phyloP scores from a whole-genome alignment of 495 filamentous ascomycete genomes.

The Trichoderma virens region DNA sequence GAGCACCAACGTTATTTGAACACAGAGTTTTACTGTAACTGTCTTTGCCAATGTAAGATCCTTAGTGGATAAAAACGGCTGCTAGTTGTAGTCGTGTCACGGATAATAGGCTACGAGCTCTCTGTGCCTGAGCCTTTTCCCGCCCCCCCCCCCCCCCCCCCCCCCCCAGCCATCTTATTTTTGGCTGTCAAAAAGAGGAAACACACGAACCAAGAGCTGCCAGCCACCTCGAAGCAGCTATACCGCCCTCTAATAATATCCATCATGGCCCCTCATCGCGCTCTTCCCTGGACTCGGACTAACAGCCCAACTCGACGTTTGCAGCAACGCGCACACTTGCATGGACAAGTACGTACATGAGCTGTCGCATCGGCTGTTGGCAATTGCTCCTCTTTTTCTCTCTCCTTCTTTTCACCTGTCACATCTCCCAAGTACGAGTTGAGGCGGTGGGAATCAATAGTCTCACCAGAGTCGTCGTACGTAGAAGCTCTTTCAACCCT shows the following conservation, averaged over 20 bases:
- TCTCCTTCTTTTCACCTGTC: background rate
- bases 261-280: background rate
- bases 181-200: background rate
- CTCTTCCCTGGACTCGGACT: too few relatives aligned
- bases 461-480: background rate
- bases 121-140: background rate
- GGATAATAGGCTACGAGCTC: too few relatives aligned
- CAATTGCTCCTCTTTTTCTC: background rate
- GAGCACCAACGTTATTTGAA: too few relatives aligned
- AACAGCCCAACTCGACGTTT: background rate
- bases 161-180: constrained; percentile 2
- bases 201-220: background rate
- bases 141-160: background rate
- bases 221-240: background rate
- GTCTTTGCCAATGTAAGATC: too few relatives aligned
- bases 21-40: too few relatives aligned
- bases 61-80: too few relatives aligned
- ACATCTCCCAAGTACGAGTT: background rate
- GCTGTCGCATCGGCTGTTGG: background rate
- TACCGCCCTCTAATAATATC: background rate
- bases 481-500: too few relatives aligned
- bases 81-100: too few relatives aligned
- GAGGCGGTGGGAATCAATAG: background rate
- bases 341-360: background rate
- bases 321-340: background rate